phyloP scores from a whole-genome alignment of 257 asterid species.

The Ajuga chamaepitys region DNA sequence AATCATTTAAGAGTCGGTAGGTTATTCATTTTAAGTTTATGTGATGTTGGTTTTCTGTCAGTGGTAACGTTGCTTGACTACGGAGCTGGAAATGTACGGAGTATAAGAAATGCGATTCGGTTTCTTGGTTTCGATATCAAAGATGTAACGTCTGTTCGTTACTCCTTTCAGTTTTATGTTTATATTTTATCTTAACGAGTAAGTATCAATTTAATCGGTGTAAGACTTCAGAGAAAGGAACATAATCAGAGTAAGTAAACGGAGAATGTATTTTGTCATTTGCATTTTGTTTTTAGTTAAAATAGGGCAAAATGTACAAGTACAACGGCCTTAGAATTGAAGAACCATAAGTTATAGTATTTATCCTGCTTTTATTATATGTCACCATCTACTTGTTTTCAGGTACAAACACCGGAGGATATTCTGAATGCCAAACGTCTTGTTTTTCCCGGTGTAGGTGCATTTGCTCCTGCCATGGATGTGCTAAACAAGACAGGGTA shows the following conservation, averaged over 20 bases:
- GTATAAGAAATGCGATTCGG: conserved; percentile 82
- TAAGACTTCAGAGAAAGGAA: too few relatives aligned
- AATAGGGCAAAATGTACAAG: too few relatives aligned
- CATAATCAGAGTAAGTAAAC: not conserved
- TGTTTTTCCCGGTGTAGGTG: conserved; percentile 96
- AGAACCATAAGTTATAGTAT: not conserved
- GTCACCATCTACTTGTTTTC: not conserved
- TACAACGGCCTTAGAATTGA: not conserved
- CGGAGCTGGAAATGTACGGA: conserved; percentile 98
- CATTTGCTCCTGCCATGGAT: conserved; percentile 97
- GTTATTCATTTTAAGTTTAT: not conserved
- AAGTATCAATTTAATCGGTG: too few relatives aligned
- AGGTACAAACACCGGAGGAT: conserved; percentile 87
- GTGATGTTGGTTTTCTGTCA: conserved; percentile 11
- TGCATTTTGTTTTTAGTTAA: not conserved
- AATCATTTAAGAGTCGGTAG: too few relatives aligned
- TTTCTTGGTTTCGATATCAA: conserved; percentile 65
- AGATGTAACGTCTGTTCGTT: conserved; percentile 42
- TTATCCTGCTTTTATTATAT: not conserved
- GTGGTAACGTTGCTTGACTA: conserved; percentile 94
- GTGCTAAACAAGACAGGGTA: conserved; percentile 76
- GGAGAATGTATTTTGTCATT: not conserved
- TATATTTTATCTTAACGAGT: not conserved
- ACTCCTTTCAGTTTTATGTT: not conserved
- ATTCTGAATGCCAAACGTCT: conserved; percentile 76